Percentiles rank a stretch among this genome's conserved stretches.
Evolutionary conservation across 495 filamentous ascomycete genomes (phyloP).

Genomic region (Coniosporium apollinis): DNA sequence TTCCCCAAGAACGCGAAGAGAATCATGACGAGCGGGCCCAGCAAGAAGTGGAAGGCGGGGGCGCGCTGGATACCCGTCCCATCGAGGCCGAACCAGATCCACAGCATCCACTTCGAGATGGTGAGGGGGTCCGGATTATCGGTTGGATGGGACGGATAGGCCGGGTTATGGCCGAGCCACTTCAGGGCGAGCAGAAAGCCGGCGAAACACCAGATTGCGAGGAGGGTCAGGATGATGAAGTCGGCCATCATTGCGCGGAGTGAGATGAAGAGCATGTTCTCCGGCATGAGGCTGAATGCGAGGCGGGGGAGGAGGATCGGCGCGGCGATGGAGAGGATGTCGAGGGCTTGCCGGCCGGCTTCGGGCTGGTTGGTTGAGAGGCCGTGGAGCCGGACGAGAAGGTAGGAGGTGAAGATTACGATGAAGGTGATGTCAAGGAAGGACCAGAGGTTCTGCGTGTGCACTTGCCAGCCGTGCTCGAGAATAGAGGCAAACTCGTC

Average conservation of each 20-base stretch:
- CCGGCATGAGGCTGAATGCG: slow-evolving; percentile 56
- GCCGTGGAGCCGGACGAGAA: slow-evolving; percentile 41
- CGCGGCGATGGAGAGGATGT: slow-evolving; percentile 51
- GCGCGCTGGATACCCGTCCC: slow-evolving; percentile 53
- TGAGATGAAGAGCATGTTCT: slow-evolving; percentile 56
- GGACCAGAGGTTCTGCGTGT: slow-evolving; percentile 64
- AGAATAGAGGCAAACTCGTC: slow-evolving; percentile 57
- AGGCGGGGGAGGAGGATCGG: slow-evolving; percentile 55
- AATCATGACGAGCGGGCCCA: slow-evolving; percentile 54
- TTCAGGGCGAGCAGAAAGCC: slow-evolving; percentile 55
- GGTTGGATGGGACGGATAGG: slow-evolving; percentile 27
- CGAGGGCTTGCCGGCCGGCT: slow-evolving; percentile 39
- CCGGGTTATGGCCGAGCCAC: slow-evolving; percentile 39
- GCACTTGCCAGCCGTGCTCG: slow-evolving; percentile 59
- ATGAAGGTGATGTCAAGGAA: slow-evolving; percentile 58
- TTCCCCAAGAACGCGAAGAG: slow-evolving; percentile 59
- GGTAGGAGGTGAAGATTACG: slow-evolving; percentile 41
- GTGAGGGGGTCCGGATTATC: too few species aligned
- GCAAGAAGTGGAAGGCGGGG: slow-evolving; percentile 44
- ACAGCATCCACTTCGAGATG: slow-evolving; percentile 66
- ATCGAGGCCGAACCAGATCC: slow-evolving; percentile 66
- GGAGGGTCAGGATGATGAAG: slow-evolving; percentile 44
- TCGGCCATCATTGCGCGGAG: slow-evolving; percentile 60
- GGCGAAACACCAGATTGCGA: slow-evolving; percentile 55
- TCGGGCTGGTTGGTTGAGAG: slow-evolving; percentile 24